These are phyloP conservation scores for Hondaea fermentalgiana DNA, from an alignment of 108 stramenopile species.

Conservation along the genomic window DNA sequence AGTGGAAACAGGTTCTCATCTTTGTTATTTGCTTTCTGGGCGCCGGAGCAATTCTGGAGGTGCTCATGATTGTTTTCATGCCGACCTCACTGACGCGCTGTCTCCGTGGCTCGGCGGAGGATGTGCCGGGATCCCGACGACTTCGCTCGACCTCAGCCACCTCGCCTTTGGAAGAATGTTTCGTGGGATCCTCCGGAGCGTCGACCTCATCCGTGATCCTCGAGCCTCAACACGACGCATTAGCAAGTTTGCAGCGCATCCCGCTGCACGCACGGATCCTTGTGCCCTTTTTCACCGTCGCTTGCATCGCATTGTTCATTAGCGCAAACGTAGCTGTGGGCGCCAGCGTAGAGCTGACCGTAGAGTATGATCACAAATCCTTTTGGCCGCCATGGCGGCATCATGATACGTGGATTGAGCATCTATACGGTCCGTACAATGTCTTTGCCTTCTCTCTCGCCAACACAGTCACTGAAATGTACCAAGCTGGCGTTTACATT, in stretches of 20 bases:
- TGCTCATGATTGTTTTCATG: not conserved
- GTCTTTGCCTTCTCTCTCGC: conserved; percentile 32
- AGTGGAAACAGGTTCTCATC: not conserved
- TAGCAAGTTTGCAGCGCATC: not conserved
- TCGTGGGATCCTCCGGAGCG: not conserved
- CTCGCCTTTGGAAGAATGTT: not conserved
- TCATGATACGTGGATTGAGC: not conserved
- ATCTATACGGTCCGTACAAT: not conserved
- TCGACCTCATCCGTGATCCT: not conserved
- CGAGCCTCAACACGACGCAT: not conserved
- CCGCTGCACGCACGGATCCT: not conserved
- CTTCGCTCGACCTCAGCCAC: not conserved
- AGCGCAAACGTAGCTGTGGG: not conserved
- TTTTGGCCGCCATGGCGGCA: not conserved
- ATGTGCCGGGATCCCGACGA: not conserved
- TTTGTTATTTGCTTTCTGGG: not conserved
- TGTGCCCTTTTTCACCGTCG: not conserved
- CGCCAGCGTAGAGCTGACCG: not conserved
- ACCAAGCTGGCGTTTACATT: conserved; percentile 68
- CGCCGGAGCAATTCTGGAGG: not conserved
- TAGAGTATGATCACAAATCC: not conserved
- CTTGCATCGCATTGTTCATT: not conserved
- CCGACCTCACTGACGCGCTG: not conserved
- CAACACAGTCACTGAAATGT: conserved; percentile 70
- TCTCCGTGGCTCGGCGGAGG: not conserved